These are phyloP conservation scores for Diospyros lotus DNA, from an alignment of 148 eudicot species.

Conservation along the genomic window DNA sequence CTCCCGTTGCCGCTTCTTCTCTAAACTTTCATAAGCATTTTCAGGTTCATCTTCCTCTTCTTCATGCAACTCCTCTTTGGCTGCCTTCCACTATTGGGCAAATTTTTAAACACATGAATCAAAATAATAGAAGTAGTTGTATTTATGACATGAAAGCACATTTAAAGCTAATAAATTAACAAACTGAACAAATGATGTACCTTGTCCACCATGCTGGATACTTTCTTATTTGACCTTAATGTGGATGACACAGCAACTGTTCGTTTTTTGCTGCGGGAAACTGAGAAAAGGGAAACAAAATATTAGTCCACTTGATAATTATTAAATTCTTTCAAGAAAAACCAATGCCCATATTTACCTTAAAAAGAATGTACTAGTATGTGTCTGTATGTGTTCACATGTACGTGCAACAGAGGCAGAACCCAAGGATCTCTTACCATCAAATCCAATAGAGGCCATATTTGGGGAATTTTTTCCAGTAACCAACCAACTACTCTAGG, in stretches of 20 bases:
- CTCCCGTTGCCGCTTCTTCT: conserved; percentile 84
- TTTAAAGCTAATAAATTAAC: background rate
- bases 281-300: conserved; percentile 33
- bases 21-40: conserved; percentile 64
- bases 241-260: conserved; percentile 60
- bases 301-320: background rate
- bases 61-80: conserved; percentile 84
- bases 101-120: background rate
- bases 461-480: background rate
- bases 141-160: background rate
- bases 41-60: conserved; percentile 79
- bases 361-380: no score
- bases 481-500: background rate
- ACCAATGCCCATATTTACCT: background rate
- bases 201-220: conserved; percentile 98
- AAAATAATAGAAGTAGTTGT: background rate
- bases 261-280: conserved; percentile 61
- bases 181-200: conserved; percentile 23
- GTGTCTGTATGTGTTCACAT: no score
- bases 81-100: conserved; percentile 84
- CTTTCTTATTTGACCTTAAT: conserved; percentile 88
- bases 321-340: background rate
- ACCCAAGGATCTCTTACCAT: no score
- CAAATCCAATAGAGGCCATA: background rate
- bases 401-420: background rate